Conservation (phyloP, 2,329 filamentous ascomycete genomes). For the Reticulascus tulasneorum region DNA sequence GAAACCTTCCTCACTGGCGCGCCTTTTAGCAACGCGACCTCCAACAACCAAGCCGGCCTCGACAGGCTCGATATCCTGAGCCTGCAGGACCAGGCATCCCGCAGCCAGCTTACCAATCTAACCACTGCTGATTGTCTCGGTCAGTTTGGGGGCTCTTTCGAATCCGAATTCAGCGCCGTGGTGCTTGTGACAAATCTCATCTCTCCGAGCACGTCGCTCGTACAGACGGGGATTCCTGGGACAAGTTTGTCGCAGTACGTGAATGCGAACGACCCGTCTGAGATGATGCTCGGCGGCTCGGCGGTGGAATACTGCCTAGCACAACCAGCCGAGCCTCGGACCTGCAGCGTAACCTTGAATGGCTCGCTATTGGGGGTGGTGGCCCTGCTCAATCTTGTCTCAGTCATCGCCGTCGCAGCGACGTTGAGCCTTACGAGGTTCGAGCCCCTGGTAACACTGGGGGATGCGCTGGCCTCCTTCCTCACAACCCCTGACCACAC, state of each 20-base stretch:
- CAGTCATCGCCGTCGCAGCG: conserved; percentile 26
- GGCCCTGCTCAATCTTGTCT: conserved; percentile 37
- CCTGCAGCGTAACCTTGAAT: conserved; percentile 39
- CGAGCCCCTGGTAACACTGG: conserved; percentile 43
- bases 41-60: conserved; percentile 30
- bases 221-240: conserved; percentile 26
- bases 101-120: conserved; percentile 25
- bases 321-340: conserved; percentile 14
- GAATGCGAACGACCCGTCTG: conserved; percentile 5
- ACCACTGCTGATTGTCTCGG: conserved; percentile 25
- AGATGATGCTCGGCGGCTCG: conserved; percentile 18
- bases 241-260: conserved; percentile 16
- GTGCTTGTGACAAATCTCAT: conserved; percentile 26
- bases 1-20: conserved; percentile 30
- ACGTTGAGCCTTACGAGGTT: conserved; percentile 27
- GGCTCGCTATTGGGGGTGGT: conserved; percentile 37
- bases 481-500: conserved; percentile 39
- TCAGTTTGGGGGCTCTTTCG: conserved; percentile 26
- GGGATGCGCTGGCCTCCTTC: conserved; percentile 49
- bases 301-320: conserved; percentile 10
- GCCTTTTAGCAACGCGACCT: conserved; percentile 29
- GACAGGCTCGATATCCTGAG: conserved; percentile 27
- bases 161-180: conserved; percentile 27
- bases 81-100: conserved; percentile 29
- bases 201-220: conserved; percentile 24